Evolutionary conservation across 202 grass and related monocot genomes (phyloP), one percentile per base, ranked within the genome.

Genomic region (Panicum virgatum): DNA sequence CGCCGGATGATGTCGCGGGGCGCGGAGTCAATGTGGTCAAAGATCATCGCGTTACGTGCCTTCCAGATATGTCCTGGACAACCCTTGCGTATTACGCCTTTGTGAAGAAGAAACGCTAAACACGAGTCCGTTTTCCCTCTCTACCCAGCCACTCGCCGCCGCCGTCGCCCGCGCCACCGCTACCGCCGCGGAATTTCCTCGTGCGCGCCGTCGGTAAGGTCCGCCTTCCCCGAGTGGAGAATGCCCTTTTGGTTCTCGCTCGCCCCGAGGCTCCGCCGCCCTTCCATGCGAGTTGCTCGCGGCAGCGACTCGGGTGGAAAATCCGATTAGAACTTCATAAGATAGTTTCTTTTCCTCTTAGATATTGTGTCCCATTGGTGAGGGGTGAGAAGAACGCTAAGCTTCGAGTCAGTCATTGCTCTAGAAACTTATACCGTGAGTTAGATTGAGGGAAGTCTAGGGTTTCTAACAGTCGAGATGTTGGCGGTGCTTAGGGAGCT

Each of bases 201-300:
- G 47, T 15, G 47, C 15, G 16, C 29, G 63, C 73, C 62, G 14
- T 6, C 29, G 52, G 82, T 84, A 78, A 84, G 82, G 30, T 69
- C 64, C 30, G 9, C 13, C 53, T 22, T 51, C 44, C 26, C 37
- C 26, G 22, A 20, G 44, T 14, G 46, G 16, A 44, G 9, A 45
- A 63, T 36, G 27, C 19, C 12, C 18, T 48, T 27, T 34, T 77
- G 22, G 27, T 34, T 51, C 47, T 50, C 14, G 14, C 39, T 46
- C 42, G 19, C 51, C 58, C 15, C 2, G 37, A 53, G 25, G 11
- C 6, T 10, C 48, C 61, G 12, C 16, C 36, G 9, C 29, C 7
- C 38, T 39, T 4, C 38, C 18, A 0, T 5, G 34, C 36, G 22
- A 83, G 25, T 22, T 14, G 16, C 36, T 10, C 72, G 19, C 46